phyloP scores from a whole-genome alignment of 352 stramenopile genomes.

The Pythium coloratum region DNA sequence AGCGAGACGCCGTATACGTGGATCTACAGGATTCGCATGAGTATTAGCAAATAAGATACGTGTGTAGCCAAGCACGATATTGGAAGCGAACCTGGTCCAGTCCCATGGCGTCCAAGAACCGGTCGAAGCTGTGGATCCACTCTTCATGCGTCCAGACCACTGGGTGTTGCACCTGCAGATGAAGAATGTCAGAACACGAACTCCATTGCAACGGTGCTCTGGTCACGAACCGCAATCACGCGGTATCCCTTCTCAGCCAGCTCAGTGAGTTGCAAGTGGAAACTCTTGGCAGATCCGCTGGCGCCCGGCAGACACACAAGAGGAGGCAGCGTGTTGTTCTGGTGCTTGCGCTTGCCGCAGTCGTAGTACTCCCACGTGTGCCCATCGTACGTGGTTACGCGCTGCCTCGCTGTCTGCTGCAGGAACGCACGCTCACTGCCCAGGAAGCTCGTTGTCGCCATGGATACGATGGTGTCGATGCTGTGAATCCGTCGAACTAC shows the following conservation, averaged over 20 bases:
- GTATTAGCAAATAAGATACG: background rate
- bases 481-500: background rate
- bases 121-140: constrained; percentile 81
- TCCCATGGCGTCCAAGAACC: constrained; percentile 68
- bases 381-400: constrained; percentile 74
- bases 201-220: background rate
- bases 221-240: constrained; percentile 48
- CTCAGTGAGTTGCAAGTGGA: constrained; percentile 55
- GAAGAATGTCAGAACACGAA: background rate
- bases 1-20: constrained; percentile 74
- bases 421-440: constrained; percentile 56
- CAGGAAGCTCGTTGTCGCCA: constrained; percentile 1
- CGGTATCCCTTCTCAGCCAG: constrained; percentile 63
- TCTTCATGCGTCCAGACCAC: constrained; percentile 80
- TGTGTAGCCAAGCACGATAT: background rate
- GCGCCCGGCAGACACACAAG: constrained; percentile 69
- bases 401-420: constrained; percentile 58
- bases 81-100: constrained; percentile 28
- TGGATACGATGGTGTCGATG: background rate
- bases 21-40: constrained; percentile 26
- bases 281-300: constrained; percentile 50
- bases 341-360: constrained; percentile 43
- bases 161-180: constrained; percentile 56
- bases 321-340: constrained; percentile 28
- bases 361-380: constrained; percentile 83